Evolutionary conservation across 176 grass and related monocot species (phyloP).

Genomic region (Aegilops longissima): DNA sequence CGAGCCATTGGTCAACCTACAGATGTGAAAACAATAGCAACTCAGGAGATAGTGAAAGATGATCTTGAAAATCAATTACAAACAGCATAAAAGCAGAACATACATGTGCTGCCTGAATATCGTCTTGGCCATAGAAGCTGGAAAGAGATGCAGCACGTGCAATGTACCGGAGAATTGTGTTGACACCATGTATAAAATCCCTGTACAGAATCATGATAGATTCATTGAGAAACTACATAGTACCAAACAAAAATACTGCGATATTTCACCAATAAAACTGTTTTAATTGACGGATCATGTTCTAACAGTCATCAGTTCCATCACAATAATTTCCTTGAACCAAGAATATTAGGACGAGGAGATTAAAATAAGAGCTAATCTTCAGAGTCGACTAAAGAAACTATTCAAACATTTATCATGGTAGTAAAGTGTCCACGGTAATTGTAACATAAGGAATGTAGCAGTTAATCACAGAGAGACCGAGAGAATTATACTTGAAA

Average conservation of each 20-base stretch:
- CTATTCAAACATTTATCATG: neutral
- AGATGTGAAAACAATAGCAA: slow-evolving; percentile 22
- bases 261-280: neutral
- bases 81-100: slow-evolving; percentile 3
- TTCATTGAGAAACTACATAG: neutral
- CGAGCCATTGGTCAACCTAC: slow-evolving; percentile 90
- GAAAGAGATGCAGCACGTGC: slow-evolving; percentile 50
- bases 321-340: neutral
- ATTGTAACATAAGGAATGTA: neutral
- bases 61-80: slow-evolving; percentile 1
- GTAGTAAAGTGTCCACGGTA: neutral
- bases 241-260: neutral
- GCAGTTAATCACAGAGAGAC: neutral
- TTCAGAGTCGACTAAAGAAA: neutral
- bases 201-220: slow-evolving; percentile 44
- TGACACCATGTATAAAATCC: slow-evolving; percentile 60
- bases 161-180: slow-evolving; percentile 66
- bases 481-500: neutral
- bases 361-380: neutral
- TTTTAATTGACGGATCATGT: neutral
- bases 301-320: neutral
- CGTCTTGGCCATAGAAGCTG: slow-evolving; percentile 62
- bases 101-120: slow-evolving; percentile 70
- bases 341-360: neutral
- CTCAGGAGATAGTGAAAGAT: neutral